phyloP scores from a whole-genome alignment of 176 grass and related monocot species.

The Hordeum vulgare region MorexV3_pseudomolecules_assembly NC_058522.1:400865397-400865896 shows the following conservation, averaged over 20 bases:
- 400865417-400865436: not conserved
- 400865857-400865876: too few species aligned
- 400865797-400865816: not conserved
- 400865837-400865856: too few species aligned
- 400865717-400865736: not conserved
- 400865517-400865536: slow-evolving; percentile 33
- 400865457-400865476: not conserved
- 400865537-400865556: not conserved
- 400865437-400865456: not conserved
- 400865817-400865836: not conserved
- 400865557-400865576: not conserved
- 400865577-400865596: too few species aligned
- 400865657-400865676: not conserved
- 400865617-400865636: not conserved
- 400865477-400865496: not conserved
- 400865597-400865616: not conserved
- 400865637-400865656: too few species aligned
- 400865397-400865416: not conserved
- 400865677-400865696: not conserved
- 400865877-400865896: too few species aligned
- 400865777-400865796: not conserved
- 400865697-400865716: not conserved
- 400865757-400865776: not conserved
- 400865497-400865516: not conserved
- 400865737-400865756: not conserved